These are phyloP conservation scores for Cyberlindnera lachancei DNA, from an alignment of 805 yeast species.

Conservation along the genomic window DNA sequence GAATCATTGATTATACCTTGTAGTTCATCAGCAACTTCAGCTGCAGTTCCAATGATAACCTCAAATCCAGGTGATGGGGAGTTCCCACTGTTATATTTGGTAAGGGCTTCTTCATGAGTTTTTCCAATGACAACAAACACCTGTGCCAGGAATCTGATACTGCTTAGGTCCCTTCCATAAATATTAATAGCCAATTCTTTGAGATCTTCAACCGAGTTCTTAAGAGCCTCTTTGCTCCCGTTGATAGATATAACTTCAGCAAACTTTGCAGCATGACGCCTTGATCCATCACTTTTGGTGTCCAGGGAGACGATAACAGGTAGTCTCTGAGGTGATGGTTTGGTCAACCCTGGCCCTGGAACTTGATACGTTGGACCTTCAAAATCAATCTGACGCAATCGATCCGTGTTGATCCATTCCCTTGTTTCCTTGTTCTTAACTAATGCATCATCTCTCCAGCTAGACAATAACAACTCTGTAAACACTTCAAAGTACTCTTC, in stretches of 20 bases:
- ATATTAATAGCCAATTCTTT: constrained; percentile 24
- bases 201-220: constrained; percentile 22
- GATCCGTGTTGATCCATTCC: constrained; percentile 27
- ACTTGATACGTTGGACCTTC: constrained; percentile 28
- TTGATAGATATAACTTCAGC: constrained; percentile 33
- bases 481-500: constrained; percentile 32
- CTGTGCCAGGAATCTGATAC: constrained; percentile 29
- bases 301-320: constrained; percentile 38
- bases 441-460: constrained; percentile 32
- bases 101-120: constrained; percentile 33
- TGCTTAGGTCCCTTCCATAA: constrained; percentile 26
- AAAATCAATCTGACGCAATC: constrained; percentile 30
- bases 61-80: constrained; percentile 19
- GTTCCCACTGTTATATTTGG: constrained; percentile 23
- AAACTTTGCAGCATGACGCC: constrained; percentile 34
- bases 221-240: constrained; percentile 20
- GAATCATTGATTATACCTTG: constrained; percentile 33
- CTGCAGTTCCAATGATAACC: constrained; percentile 24
- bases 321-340: constrained; percentile 36
- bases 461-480: constrained; percentile 28
- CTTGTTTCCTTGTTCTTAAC: constrained; percentile 17
- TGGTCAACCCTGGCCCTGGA: constrained; percentile 28
- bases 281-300: constrained; percentile 27
- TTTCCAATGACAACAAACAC: constrained; percentile 28
- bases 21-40: constrained; percentile 29